phyloP scores from a whole-genome alignment of 148 eudicot species.

The Nepenthes mirabilis region DNA sequence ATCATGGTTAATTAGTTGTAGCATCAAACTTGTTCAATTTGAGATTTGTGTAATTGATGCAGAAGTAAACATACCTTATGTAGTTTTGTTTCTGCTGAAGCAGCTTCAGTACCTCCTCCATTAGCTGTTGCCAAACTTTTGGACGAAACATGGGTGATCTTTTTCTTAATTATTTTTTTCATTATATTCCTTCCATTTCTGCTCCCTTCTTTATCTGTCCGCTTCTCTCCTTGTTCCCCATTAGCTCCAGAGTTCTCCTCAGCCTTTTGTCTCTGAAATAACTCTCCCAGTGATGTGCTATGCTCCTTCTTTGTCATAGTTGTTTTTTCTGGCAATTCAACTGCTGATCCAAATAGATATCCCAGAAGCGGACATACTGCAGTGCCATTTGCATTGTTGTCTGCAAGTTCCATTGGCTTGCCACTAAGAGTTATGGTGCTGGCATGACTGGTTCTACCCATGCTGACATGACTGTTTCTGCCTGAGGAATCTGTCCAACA shows the following conservation, averaged over 20 bases:
- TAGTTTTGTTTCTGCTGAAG: slow-evolving; percentile 45
- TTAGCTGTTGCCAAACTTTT: slow-evolving; percentile 20
- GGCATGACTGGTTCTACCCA: slow-evolving; percentile 61
- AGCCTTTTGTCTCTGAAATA: slow-evolving; percentile 71
- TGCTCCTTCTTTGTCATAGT: slow-evolving; percentile 27
- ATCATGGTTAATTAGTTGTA: background rate
- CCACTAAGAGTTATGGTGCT: slow-evolving; percentile 61
- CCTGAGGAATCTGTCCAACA: slow-evolving; percentile 50
- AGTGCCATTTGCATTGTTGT: slow-evolving; percentile 25
- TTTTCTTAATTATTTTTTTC: slow-evolving; percentile 62
- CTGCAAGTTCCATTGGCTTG: slow-evolving; percentile 43
- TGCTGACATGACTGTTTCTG: slow-evolving; percentile 66
- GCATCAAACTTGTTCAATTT: background rate
- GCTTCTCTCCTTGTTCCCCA: slow-evolving; percentile 31
- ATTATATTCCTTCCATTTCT: slow-evolving; percentile 31
- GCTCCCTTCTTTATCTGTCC: slow-evolving; percentile 22
- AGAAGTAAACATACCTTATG: slow-evolving; percentile 41
- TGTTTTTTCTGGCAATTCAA: slow-evolving; percentile 46
- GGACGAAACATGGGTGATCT: slow-evolving; percentile 25
- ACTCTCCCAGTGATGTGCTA: slow-evolving; percentile 64
- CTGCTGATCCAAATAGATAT: slow-evolving; percentile 61
- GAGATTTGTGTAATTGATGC: background rate
- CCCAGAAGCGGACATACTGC: slow-evolving; percentile 58
- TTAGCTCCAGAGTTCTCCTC: slow-evolving; percentile 39
- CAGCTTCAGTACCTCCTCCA: slow-evolving; percentile 28